Conservation (phyloP, 768 basidiomycete species). For the Clavaria fumosa region DNA sequence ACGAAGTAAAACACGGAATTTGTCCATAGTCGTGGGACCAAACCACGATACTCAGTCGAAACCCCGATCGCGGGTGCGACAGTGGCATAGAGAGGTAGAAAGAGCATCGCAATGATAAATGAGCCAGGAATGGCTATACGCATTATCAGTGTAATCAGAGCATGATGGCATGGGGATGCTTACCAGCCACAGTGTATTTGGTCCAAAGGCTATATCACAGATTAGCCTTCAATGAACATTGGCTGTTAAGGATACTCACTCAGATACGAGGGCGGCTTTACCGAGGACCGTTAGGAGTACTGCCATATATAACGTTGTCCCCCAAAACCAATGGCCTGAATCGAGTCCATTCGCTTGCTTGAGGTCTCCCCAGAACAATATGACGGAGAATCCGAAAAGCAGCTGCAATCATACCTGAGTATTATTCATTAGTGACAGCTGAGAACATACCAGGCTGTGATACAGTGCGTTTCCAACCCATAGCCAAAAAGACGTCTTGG, state of each 20-base stretch:
- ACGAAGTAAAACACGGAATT: constrained; percentile 83
- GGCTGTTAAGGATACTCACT: constrained; percentile 41
- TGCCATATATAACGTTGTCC: constrained; percentile 86
- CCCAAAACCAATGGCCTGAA: constrained; percentile 98
- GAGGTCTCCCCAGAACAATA: constrained; percentile 88
- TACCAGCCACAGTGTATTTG: constrained; percentile 91
- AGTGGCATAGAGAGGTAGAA: constrained; percentile 79
- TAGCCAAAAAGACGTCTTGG: constrained; percentile 80
- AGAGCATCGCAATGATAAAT: constrained; percentile 91
- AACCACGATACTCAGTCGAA: constrained; percentile 79
- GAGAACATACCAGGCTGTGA: constrained; percentile 59
- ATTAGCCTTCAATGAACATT: constrained; percentile 2
- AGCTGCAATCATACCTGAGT: constrained; percentile 31
- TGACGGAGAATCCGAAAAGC: constrained; percentile 73
- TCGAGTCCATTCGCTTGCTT: constrained; percentile 69
- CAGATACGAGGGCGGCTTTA: constrained; percentile 92
- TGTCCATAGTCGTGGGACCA: constrained; percentile 84
- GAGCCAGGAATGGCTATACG: constrained; percentile 85
- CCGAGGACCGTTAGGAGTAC: constrained; percentile 91
- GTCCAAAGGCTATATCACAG: constrained; percentile 77
- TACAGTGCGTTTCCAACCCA: constrained; percentile 85
- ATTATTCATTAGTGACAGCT: background rate
- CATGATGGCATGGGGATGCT: too few species aligned
- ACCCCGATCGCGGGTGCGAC: constrained; percentile 79
- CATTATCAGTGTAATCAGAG: too few species aligned